Evolutionary conservation across 495 filamentous ascomycete species (phyloP), one percentile per base, ranked within the genome.

Genomic region (Umbilicaria muhlenbergii): DNA sequence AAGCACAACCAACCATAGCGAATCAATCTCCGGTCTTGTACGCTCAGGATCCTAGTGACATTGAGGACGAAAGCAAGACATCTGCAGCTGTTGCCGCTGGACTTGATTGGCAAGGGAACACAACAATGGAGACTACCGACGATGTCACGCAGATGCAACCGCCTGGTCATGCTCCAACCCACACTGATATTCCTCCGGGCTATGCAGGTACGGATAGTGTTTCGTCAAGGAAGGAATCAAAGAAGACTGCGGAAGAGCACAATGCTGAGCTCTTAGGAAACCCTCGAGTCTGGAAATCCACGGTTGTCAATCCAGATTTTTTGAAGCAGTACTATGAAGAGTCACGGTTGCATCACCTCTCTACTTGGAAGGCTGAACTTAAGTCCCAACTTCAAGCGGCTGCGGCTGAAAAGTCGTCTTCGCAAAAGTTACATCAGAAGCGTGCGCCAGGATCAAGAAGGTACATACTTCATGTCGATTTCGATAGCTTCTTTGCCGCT

Each of bases 401-500:
- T 47, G 74, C 86, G 11, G 71, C 74, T 2, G 83, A 88, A 45
- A 80, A 77, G 51, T 65, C 70, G 2, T 57, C 69, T 4, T 74
- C 74, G 16, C 74, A 75, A 43, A 67, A 57, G 39, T 36, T 50
- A 3, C 59, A 57, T 16, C 58, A 62, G 41, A 80, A 73, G 46
- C 57, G 60, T 31, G 56, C 65, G 0, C 59, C 73, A 32, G 80
- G 82, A 2, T 62, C 78, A 17, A 68, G 91, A 44, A 63, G 83
- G 47, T 98, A 95, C 49, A 74, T 98, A 38, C 73, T 98, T 49
- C 91, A 98, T 56, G 84, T 96, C 28, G 91, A 98, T 54, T 96
- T 96, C 54, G 91, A 98, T 58, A 86, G 83, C 56, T 98, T 98
- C 62, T 98, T 98, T 58, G 93, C 86, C 34, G 85, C 91, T 0